Percentiles rank a stretch among this genome's conserved stretches.
These are phyloP conservation scores for Phialocephala subalpina DNA, from an alignment of 2,329 filamentous ascomycete genomes.

Conservation along the genomic window DNA sequence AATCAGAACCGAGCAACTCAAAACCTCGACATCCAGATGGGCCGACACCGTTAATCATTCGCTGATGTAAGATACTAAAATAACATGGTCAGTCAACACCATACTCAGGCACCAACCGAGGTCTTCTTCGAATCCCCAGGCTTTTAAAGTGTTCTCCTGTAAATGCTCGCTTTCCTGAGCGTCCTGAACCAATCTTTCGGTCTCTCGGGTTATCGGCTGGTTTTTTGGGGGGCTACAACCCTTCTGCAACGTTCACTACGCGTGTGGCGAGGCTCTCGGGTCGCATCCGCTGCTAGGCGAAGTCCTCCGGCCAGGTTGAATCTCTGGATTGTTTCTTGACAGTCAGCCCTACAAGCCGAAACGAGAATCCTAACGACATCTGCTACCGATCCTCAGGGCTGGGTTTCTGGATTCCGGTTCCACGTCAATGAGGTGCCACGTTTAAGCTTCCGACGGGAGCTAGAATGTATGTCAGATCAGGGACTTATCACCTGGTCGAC, in stretches of 20 bases:
- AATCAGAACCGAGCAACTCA: slow-evolving; percentile 3
- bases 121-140: background rate
- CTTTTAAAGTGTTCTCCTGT: background rate
- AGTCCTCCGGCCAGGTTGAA: background rate
- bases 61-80: slow-evolving; percentile 22
- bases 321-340: background rate
- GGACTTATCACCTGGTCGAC: background rate
- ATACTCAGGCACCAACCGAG: slow-evolving; percentile 13
- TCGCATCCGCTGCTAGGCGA: slow-evolving; percentile 5
- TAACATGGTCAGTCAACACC: background rate
- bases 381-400: background rate
- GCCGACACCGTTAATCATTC: background rate
- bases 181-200: background rate
- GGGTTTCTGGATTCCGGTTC: background rate
- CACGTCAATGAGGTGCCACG: background rate
- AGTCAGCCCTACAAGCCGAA: background rate
- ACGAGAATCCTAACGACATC: background rate
- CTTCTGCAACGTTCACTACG: background rate
- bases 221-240: background rate
- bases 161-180: background rate
- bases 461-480: background rate
- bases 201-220: background rate
- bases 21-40: slow-evolving; percentile 1
- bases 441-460: background rate
- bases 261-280: background rate